These are phyloP conservation scores for Sporothrix brasiliensis DNA, from an alignment of 2,329 filamentous ascomycete species.

Conservation along the genomic window DNA sequence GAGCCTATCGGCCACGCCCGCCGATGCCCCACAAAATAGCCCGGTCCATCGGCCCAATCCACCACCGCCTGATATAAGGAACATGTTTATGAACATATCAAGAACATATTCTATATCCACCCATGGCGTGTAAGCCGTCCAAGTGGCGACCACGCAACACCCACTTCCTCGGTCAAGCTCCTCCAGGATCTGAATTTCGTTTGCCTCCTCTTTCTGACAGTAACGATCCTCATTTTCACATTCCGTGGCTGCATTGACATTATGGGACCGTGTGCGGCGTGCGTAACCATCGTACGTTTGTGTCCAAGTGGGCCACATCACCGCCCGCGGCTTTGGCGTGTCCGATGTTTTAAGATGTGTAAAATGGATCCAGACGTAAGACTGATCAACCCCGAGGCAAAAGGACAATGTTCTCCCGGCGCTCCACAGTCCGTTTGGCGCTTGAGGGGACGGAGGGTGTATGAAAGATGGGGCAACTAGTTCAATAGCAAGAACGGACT, in stretches of 20 bases:
- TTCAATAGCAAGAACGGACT: neutral
- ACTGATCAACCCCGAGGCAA: neutral
- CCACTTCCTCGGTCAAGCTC: neutral
- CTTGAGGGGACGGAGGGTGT: neutral
- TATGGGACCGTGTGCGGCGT: neutral
- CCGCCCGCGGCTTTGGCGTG: conserved; percentile 3
- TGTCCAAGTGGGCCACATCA: neutral
- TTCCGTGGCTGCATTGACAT: neutral
- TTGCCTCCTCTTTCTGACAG: neutral
- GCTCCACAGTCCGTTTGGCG: neutral
- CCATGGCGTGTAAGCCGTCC: neutral
- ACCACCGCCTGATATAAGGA: conserved; percentile 1
- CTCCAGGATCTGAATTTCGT: neutral
- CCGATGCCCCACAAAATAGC: neutral
- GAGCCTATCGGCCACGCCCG: neutral
- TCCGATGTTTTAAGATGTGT: neutral
- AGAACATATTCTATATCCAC: conserved; percentile 20
- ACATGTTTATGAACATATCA: too few species aligned
- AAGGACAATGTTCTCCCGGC: neutral
- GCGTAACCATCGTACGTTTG: neutral
- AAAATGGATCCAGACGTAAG: neutral
- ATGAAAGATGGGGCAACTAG: neutral
- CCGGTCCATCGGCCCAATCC: conserved; percentile 27
- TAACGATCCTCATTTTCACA: neutral
- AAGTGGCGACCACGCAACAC: neutral